phyloP scores from a whole-genome alignment of 2,329 filamentous ascomycete species.

The Huntiella abstrusa region DNA sequence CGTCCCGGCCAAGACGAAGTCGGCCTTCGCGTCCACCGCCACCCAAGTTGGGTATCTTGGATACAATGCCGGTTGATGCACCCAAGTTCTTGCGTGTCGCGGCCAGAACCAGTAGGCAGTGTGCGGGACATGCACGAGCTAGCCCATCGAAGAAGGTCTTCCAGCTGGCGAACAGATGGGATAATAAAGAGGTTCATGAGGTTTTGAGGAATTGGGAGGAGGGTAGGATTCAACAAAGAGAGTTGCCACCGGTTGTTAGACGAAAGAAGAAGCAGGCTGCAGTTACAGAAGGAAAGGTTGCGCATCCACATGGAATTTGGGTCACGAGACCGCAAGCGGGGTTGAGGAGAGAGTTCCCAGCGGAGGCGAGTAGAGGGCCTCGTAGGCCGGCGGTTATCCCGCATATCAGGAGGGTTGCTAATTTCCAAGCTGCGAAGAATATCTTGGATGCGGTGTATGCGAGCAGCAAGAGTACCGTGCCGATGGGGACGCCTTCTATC shows the following conservation, averaged over 20 bases:
- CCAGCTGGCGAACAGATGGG: constrained; percentile 38
- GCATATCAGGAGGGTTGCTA: constrained; percentile 12
- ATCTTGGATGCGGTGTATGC: constrained; percentile 36
- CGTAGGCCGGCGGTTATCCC: neutral
- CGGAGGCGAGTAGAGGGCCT: neutral
- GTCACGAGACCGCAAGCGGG: constrained; percentile 3
- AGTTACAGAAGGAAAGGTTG: neutral
- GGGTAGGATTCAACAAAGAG: constrained; percentile 24
- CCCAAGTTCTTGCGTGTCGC: constrained; percentile 43
- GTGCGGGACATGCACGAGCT: constrained; percentile 30
- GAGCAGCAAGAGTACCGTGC: constrained; percentile 18
- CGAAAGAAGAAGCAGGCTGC: neutral
- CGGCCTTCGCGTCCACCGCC: constrained; percentile 14
- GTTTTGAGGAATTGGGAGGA: constrained; percentile 36
- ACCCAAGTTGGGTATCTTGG: constrained; percentile 41
- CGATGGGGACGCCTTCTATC: constrained; percentile 7
- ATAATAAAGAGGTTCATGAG: constrained; percentile 37
- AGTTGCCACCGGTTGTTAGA: constrained; percentile 1
- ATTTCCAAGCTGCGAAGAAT: constrained; percentile 33
- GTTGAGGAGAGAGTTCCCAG: constrained; percentile 1
- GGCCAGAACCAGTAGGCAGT: constrained; percentile 33
- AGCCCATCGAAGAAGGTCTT: constrained; percentile 39
- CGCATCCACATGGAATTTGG: neutral
- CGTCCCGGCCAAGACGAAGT: neutral
- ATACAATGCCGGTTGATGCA: constrained; percentile 32